These are phyloP conservation scores for Catunica adiposa DNA, from an alignment of 2,329 filamentous ascomycete species.

Conservation along the genomic window DNA sequence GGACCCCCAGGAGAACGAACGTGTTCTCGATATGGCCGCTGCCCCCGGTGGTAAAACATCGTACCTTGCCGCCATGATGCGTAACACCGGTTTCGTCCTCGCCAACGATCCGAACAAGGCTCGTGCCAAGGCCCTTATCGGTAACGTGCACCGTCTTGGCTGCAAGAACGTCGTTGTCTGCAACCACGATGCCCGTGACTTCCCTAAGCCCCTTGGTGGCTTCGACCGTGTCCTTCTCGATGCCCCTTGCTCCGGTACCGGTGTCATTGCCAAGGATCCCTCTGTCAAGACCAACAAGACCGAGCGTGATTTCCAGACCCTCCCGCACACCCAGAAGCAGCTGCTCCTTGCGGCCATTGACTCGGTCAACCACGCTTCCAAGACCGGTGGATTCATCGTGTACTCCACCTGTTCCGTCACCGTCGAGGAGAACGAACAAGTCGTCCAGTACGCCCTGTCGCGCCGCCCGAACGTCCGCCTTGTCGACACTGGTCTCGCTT, in stretches of 20 bases:
- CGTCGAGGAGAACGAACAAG: conserved; percentile 75
- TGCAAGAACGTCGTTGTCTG: conserved; percentile 89
- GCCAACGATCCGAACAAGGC: conserved; percentile 93
- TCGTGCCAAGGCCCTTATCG: conserved; percentile 90
- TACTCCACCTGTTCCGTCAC: conserved; percentile 96
- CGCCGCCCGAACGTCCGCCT: conserved; percentile 88
- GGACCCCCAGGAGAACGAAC: conserved; percentile 81
- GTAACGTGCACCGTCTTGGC: conserved; percentile 90
- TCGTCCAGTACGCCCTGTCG: conserved; percentile 82
- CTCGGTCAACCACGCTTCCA: conserved; percentile 77
- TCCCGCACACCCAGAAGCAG: conserved; percentile 91
- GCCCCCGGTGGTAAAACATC: conserved; percentile 94
- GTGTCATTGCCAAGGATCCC: conserved; percentile 92
- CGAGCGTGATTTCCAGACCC: conserved; percentile 79
- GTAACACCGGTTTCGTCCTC: conserved; percentile 84
- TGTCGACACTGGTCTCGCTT: conserved; percentile 76
- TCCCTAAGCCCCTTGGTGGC: conserved; percentile 84
- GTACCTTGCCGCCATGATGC: conserved; percentile 91
- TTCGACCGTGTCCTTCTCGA: conserved; percentile 92
- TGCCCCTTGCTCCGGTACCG: conserved; percentile 89
- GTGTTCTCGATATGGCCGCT: conserved; percentile 84
- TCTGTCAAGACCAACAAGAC: conserved; percentile 98
- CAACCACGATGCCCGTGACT: conserved; percentile 87
- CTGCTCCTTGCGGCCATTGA: conserved; percentile 85
- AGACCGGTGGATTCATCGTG: conserved; percentile 86